These are phyloP conservation scores for Aspergillus kassunensis DNA, from an alignment of 495 filamentous ascomycete genomes.

Conservation along the genomic window DNA sequence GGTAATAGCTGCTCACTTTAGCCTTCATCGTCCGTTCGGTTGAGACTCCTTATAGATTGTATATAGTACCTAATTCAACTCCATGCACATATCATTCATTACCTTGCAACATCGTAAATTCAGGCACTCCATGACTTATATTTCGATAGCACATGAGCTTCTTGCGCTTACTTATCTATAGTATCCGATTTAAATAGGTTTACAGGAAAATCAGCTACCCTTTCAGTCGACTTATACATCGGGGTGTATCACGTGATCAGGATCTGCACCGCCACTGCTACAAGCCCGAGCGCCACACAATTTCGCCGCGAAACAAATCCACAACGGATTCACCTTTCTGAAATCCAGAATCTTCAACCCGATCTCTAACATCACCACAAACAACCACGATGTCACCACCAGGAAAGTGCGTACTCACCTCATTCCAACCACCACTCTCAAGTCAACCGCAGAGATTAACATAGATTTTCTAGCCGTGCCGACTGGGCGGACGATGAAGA, in stretches of 20 bases:
- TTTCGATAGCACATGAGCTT: no score
- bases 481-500: conserved; percentile 98
- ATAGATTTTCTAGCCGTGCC: conserved; percentile 49
- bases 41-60: no score
- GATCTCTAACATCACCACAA: conserved; percentile 26
- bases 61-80: background rate
- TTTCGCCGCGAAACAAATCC: conserved; percentile 44
- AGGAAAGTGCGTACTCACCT: conserved; percentile 38
- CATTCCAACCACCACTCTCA: background rate
- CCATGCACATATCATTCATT: no score
- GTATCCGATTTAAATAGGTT: no score
- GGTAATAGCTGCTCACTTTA: conserved; percentile 22
- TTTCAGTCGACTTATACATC: no score
- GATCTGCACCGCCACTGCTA: conserved; percentile 30
- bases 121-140: no score
- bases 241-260: conserved; percentile 31
- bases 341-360: conserved; percentile 46
- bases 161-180: no score
- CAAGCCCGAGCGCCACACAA: conserved; percentile 40
- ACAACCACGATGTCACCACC: conserved; percentile 39
- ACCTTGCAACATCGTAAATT: background rate
- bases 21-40: no score
- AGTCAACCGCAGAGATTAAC: background rate
- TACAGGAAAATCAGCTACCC: no score
- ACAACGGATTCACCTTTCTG: conserved; percentile 42